Conservation (phyloP, 768 basidiomycete species). For the Mycena leptocephala region DNA sequence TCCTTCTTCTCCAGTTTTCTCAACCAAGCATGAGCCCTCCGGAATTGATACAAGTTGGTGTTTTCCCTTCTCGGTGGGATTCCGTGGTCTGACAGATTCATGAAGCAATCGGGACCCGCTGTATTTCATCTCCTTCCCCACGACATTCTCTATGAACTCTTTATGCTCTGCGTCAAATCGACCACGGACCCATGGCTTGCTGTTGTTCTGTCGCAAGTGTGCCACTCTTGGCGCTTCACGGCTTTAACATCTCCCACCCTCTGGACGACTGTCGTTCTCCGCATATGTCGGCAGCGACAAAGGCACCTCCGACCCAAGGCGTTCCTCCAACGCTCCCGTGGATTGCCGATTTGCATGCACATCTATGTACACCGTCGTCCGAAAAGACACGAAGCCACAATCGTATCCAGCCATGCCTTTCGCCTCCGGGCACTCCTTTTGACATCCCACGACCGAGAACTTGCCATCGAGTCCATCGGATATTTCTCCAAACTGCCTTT, state of each 20-base stretch:
- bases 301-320: not conserved
- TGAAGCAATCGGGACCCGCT: not conserved
- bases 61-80: not conserved
- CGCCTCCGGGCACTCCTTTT: not conserved
- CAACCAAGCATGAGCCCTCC: not conserved
- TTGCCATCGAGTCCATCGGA: not conserved
- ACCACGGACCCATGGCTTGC: not conserved
- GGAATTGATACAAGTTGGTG: not conserved
- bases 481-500: not conserved
- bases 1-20: too few species aligned
- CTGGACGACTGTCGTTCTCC: not conserved
- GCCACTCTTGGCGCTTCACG: not conserved
- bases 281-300: not conserved
- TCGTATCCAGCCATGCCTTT: not conserved
- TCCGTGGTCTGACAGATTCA: not conserved
- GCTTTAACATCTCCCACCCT: not conserved
- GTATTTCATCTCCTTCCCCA: not conserved
- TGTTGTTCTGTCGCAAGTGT: not conserved
- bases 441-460: not conserved
- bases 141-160: not conserved
- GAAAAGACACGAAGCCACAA: not conserved
- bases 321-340: not conserved
- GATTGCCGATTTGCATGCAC: not conserved
- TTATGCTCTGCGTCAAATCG: not conserved
- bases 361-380: not conserved